Evolutionary conservation across 352 stramenopile genomes (phyloP).

Genomic region (Globisporangium paddicum): DNA sequence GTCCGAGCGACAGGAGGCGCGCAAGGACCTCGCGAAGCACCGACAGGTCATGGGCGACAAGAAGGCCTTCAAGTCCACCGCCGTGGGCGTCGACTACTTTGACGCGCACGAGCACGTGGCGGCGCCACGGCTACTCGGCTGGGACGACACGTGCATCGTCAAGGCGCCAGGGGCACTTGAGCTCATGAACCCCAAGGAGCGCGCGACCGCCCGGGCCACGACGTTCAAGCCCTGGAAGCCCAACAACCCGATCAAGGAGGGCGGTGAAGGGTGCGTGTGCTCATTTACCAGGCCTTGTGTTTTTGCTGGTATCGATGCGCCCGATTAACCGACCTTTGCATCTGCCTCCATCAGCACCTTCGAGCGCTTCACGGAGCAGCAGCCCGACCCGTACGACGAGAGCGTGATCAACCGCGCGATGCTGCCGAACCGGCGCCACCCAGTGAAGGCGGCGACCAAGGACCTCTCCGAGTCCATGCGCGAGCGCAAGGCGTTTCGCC

Average conservation of each 20-base stretch:
- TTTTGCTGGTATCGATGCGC: too few species aligned
- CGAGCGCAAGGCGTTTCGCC: conserved; percentile 69
- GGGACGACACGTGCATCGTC: conserved; percentile 64
- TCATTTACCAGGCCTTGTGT: too few species aligned
- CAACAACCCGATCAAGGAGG: conserved; percentile 59
- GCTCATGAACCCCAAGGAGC: conserved; percentile 73
- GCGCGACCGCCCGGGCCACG: conserved; percentile 37
- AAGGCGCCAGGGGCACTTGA: conserved; percentile 50
- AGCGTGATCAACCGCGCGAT: conserved; percentile 69
- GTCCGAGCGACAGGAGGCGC: conserved; percentile 32
- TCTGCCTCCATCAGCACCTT: conserved; percentile 55
- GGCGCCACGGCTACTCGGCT: conserved; percentile 49
- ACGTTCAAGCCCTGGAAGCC: conserved; percentile 69
- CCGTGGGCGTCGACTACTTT: conserved; percentile 62
- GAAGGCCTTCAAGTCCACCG: conserved; percentile 73
- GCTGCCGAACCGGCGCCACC: conserved; percentile 61
- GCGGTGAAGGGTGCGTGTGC: conserved; percentile 40
- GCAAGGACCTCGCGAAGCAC: conserved; percentile 37
- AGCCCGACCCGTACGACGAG: conserved; percentile 70
- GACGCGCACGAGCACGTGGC: conserved; percentile 71
- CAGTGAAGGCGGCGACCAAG: conserved; percentile 60
- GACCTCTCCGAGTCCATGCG: conserved; percentile 50
- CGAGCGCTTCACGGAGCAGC: conserved; percentile 61
- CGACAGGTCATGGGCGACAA: conserved; percentile 51
- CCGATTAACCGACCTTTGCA: too few species aligned